Percentiles rank a stretch among this genome's conserved stretches.
Evolutionary conservation across 2,329 filamentous ascomycete genomes (phyloP).

Genomic region (Colletotrichum musae): DNA sequence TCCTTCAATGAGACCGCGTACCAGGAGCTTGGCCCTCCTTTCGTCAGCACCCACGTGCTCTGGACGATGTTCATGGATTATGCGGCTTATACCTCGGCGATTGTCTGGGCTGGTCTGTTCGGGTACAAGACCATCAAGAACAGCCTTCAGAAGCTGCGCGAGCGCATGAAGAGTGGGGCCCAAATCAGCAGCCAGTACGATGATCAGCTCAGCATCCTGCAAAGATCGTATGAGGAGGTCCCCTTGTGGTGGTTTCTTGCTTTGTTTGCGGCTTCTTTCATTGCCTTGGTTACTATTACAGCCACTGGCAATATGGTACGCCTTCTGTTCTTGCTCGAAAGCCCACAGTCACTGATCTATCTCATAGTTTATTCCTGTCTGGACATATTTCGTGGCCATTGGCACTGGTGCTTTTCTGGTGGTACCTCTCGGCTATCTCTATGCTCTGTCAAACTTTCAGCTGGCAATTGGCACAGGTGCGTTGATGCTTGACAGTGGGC

Average conservation of each 20-base stretch:
- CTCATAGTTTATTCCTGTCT: slow-evolving; percentile 67
- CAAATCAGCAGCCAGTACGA: slow-evolving; percentile 65
- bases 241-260: slow-evolving; percentile 70
- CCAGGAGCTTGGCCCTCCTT: slow-evolving; percentile 67
- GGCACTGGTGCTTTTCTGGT: slow-evolving; percentile 69
- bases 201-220: slow-evolving; percentile 72
- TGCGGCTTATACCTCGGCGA: slow-evolving; percentile 66
- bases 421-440: slow-evolving; percentile 71
- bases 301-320: slow-evolving; percentile 60
- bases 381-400: slow-evolving; percentile 72
- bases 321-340: background rate
- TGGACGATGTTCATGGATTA: slow-evolving; percentile 53
- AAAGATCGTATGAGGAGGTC: slow-evolving; percentile 70
- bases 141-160: slow-evolving; percentile 46
- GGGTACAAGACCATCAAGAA: slow-evolving; percentile 52
- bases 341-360: background rate
- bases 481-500: background rate
- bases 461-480: slow-evolving; percentile 44
- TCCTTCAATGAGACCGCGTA: slow-evolving; percentile 74
- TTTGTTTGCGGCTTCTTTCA: slow-evolving; percentile 63
- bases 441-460: slow-evolving; percentile 70
- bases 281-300: slow-evolving; percentile 63
- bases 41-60: slow-evolving; percentile 53
- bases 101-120: slow-evolving; percentile 67
- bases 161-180: slow-evolving; percentile 55